phyloP scores from a whole-genome alignment of 2,329 filamentous ascomycete genomes.

The Colletotrichum acutatum region DNA sequence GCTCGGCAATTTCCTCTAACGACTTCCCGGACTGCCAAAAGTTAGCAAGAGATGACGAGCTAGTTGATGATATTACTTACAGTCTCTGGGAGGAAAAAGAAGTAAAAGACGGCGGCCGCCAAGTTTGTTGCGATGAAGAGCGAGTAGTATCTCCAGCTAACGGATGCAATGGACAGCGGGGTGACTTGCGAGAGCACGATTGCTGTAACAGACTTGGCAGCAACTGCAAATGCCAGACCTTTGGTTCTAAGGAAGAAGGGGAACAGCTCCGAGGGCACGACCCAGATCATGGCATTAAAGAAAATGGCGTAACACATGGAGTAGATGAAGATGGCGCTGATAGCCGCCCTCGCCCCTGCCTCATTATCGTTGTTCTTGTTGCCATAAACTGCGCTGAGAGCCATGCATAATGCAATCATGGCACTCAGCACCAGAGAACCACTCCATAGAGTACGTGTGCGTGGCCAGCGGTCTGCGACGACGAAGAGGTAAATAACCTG shows the following conservation, averaged over 20 bases:
- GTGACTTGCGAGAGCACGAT: slow-evolving; percentile 46
- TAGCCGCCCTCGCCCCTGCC: slow-evolving; percentile 34
- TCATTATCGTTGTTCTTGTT: slow-evolving; percentile 35
- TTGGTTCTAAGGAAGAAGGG: slow-evolving; percentile 39
- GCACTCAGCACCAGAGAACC: slow-evolving; percentile 23
- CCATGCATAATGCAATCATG: slow-evolving; percentile 38
- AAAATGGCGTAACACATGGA: slow-evolving; percentile 48
- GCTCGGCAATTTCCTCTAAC: slow-evolving; percentile 40
- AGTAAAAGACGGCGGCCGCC: slow-evolving; percentile 46
- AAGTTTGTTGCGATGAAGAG: slow-evolving; percentile 48
- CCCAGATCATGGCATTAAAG: slow-evolving; percentile 50
- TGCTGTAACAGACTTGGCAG: slow-evolving; percentile 42
- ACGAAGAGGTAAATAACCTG: slow-evolving; percentile 43
- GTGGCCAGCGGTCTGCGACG: slow-evolving; percentile 44
- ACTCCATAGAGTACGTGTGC: slow-evolving; percentile 31
- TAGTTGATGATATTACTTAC: slow-evolving; percentile 1
- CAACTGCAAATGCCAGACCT: slow-evolving; percentile 45
- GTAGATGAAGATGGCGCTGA: slow-evolving; percentile 52
- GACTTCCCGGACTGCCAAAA: slow-evolving; percentile 33
- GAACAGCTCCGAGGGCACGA: slow-evolving; percentile 48
- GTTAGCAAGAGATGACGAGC: neutral
- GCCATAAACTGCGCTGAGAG: slow-evolving; percentile 38
- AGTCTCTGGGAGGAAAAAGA: slow-evolving; percentile 40
- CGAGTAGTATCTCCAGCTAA: slow-evolving; percentile 51
- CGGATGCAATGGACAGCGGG: slow-evolving; percentile 46